A percentile compares a stretch with the other conserved stretches of the same genome.
These are phyloP conservation scores for Termitomyces sp. DNA, from an alignment of 768 basidiomycete species.

Conservation along the genomic window DNA sequence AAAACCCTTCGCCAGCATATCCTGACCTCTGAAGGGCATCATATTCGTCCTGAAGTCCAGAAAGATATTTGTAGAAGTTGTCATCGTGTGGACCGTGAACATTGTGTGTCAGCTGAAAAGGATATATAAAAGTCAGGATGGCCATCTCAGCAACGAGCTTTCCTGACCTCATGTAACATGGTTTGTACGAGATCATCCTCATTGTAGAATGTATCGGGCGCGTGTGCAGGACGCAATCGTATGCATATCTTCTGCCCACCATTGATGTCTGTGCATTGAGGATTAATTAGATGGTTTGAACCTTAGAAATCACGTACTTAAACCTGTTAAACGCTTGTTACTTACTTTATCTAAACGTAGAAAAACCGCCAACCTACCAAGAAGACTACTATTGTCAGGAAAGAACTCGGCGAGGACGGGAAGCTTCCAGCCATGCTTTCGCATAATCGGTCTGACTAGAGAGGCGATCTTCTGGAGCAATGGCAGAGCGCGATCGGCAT, in stretches of 20 bases:
- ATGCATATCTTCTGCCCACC: constrained; percentile 78
- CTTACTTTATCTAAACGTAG: background rate
- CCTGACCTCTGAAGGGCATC: constrained; percentile 73
- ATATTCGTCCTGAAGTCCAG: constrained; percentile 78
- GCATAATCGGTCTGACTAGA: constrained; percentile 92
- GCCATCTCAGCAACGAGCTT: background rate
- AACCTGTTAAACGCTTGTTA: constrained; percentile 18
- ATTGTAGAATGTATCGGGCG: constrained; percentile 65
- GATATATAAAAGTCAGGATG: background rate
- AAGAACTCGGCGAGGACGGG: constrained; percentile 86
- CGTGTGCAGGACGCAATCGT: constrained; percentile 67
- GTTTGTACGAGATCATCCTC: constrained; percentile 73
- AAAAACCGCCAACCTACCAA: constrained; percentile 49
- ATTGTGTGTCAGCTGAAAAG: constrained; percentile 73
- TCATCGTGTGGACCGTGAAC: constrained; percentile 89
- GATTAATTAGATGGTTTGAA: background rate
- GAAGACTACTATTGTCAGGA: constrained; percentile 62
- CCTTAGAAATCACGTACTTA: constrained; percentile 23
- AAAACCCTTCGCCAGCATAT: constrained; percentile 90
- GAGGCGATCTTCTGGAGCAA: constrained; percentile 67
- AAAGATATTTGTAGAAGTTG: constrained; percentile 69
- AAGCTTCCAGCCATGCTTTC: constrained; percentile 73
- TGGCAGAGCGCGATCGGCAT: constrained; percentile 59
- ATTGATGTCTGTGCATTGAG: constrained; percentile 53
- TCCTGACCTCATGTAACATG: constrained; percentile 85